A percentile compares a stretch with the other conserved stretches of the same genome.
These are phyloP conservation scores for Cladophialophora psammophila DNA, from an alignment of 2,329 filamentous ascomycete species.

Conservation along the genomic window DNA sequence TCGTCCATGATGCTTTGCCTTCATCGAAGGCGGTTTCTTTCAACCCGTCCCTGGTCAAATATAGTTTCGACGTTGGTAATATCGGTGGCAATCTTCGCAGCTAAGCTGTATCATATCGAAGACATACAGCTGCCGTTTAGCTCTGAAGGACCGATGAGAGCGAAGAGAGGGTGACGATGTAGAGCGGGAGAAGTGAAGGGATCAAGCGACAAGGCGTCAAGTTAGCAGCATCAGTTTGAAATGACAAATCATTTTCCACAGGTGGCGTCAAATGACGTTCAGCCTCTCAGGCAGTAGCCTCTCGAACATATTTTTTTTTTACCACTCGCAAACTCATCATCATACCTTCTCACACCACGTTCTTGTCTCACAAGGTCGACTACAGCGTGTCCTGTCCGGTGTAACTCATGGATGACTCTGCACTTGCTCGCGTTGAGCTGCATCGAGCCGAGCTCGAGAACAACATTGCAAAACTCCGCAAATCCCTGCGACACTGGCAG, in stretches of 20 bases:
- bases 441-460: constrained; percentile 78
- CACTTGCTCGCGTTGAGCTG: constrained; percentile 73
- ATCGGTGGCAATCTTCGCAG: neutral
- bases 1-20: constrained; percentile 30
- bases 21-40: neutral
- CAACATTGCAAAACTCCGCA: constrained; percentile 74
- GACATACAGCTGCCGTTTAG: neutral
- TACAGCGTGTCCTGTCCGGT: neutral
- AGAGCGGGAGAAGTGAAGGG: neutral
- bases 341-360: neutral
- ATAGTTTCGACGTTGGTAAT: neutral
- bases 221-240: constrained; percentile 6
- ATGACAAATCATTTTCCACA: constrained; percentile 18
- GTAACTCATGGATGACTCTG: constrained; percentile 50
- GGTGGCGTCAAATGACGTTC: constrained; percentile 16
- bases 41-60: neutral
- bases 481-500: constrained; percentile 85
- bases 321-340: neutral
- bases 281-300: neutral
- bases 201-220: neutral
- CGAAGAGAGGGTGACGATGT: neutral
- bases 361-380: neutral
- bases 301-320: neutral
- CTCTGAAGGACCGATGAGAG: neutral
- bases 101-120: neutral